Percentiles rank a stretch among this genome's conserved stretches.
Conservation (phyloP, 1,139 yeast genomes). For the Dujonia santamariae region DNA sequence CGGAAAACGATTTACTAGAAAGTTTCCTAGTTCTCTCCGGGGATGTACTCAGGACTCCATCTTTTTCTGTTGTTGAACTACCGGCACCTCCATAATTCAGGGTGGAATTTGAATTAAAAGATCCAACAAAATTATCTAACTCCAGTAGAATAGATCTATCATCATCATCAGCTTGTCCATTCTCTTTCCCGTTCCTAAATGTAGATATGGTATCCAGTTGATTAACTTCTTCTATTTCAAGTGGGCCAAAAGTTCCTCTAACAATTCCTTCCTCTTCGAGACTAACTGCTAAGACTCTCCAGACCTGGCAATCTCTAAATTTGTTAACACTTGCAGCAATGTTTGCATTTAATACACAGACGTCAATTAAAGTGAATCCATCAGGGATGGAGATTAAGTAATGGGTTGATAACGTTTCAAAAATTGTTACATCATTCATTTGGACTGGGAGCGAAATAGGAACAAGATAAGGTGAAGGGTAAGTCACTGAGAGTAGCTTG, state of each 20-base stretch:
- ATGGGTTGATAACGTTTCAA: slow-evolving; percentile 40
- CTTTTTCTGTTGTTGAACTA: not conserved
- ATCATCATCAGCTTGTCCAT: slow-evolving; percentile 11
- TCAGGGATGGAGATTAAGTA: slow-evolving; percentile 46
- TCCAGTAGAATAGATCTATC: slow-evolving; percentile 38
- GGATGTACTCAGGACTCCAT: not conserved
- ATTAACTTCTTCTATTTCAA: slow-evolving; percentile 9
- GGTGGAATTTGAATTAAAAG: slow-evolving; percentile 44
- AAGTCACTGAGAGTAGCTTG: slow-evolving; percentile 16
- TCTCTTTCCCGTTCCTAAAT: slow-evolving; percentile 3
- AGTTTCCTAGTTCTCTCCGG: slow-evolving; percentile 2
- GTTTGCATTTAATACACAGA: slow-evolving; percentile 57
- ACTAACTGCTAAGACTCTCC: slow-evolving; percentile 63
- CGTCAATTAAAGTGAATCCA: slow-evolving; percentile 48
- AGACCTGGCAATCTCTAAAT: slow-evolving; percentile 61
- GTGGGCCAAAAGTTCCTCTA: slow-evolving; percentile 2
- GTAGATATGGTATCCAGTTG: slow-evolving; percentile 6
- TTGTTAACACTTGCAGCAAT: slow-evolving; percentile 54
- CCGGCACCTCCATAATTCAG: slow-evolving; percentile 29
- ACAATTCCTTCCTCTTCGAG: slow-evolving; percentile 40
- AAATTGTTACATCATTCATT: slow-evolving; percentile 38
- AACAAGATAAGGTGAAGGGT: slow-evolving; percentile 43
- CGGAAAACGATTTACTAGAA: not conserved
- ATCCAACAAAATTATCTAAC: slow-evolving; percentile 41
- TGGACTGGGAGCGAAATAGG: slow-evolving; percentile 44